Conservation (phyloP, 768 basidiomycete genomes). For the Tulasnella sp. region DNA sequence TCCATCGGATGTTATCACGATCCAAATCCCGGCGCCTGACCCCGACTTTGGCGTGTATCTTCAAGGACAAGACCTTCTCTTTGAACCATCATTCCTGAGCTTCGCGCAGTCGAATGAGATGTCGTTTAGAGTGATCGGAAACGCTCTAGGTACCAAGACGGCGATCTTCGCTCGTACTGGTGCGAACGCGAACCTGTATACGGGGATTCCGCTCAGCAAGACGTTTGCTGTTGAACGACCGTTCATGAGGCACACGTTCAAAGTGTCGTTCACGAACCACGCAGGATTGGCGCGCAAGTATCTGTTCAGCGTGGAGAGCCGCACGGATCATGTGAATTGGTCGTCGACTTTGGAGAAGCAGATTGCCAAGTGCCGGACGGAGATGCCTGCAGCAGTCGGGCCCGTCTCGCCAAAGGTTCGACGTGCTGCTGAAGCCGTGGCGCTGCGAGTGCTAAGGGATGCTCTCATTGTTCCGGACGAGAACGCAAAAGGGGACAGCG, state of each 20-base stretch:
- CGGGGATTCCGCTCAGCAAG: conserved; percentile 74
- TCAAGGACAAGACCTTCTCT: conserved; percentile 79
- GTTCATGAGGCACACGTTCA: conserved; percentile 97
- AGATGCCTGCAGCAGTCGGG: conserved; percentile 34
- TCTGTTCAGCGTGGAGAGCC: conserved; percentile 90
- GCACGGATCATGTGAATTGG: conserved; percentile 72
- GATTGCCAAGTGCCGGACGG: conserved; percentile 25
- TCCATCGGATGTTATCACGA: conserved; percentile 81
- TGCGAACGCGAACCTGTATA: conserved; percentile 75
- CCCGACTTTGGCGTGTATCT: conserved; percentile 77
- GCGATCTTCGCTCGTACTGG: conserved; percentile 83
- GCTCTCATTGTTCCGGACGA: conserved; percentile 54
- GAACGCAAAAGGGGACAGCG: conserved; percentile 12
- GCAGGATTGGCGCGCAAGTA: conserved; percentile 72
- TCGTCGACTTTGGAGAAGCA: conserved; percentile 58
- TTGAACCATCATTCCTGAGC: conserved; percentile 79
- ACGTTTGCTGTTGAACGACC: conserved; percentile 79
- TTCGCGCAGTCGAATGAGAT: conserved; percentile 76
- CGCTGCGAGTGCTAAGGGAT: conserved; percentile 82
- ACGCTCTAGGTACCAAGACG: conserved; percentile 72
- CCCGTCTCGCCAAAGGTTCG: conserved; percentile 47
- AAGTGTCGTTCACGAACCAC: conserved; percentile 72
- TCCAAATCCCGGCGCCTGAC: conserved; percentile 83
- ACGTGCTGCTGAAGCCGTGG: conserved; percentile 67
- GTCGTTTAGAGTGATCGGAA: conserved; percentile 89